These are phyloP conservation scores for Peronospora belbahrii DNA, from an alignment of 352 stramenopile genomes.

Conservation along the genomic window DNA sequence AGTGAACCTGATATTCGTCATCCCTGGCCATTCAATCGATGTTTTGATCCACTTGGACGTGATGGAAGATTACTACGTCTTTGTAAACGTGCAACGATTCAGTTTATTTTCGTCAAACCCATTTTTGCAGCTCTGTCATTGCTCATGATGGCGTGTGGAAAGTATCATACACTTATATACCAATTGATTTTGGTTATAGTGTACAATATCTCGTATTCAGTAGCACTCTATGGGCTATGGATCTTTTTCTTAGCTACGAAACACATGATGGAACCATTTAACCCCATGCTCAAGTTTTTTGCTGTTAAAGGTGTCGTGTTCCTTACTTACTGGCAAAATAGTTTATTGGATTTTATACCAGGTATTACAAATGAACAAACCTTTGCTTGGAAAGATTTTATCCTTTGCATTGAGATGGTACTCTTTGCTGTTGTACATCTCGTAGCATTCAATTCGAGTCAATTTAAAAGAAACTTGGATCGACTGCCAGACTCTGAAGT, in stretches of 20 bases:
- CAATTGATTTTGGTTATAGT: conserved; percentile 79
- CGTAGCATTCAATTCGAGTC: conserved; percentile 69
- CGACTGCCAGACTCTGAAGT: conserved; percentile 67
- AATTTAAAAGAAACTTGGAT: conserved; percentile 79
- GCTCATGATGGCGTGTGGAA: conserved; percentile 63
- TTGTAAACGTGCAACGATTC: conserved; percentile 87
- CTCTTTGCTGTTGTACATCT: conserved; percentile 71
- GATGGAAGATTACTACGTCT: conserved; percentile 76
- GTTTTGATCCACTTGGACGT: conserved; percentile 61
- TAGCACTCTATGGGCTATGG: conserved; percentile 86
- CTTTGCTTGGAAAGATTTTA: conserved; percentile 88
- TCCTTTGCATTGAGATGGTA: conserved; percentile 88
- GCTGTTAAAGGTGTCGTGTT: conserved; percentile 90
- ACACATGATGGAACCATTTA: conserved; percentile 76
- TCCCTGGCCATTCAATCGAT: conserved; percentile 73
- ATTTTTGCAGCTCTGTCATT: conserved; percentile 82
- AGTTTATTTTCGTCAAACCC: conserved; percentile 90
- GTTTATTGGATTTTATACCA: conserved; percentile 79
- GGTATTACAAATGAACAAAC: conserved; percentile 80
- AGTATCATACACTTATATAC: conserved; percentile 75
- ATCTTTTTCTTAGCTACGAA: conserved; percentile 88
- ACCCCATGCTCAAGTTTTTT: conserved; percentile 89
- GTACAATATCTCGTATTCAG: conserved; percentile 88
- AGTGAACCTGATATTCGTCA: conserved; percentile 72
- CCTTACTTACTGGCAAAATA: conserved; percentile 89